Conservation (phyloP, 1,139 yeast genomes). For the Dujonia santamariae region DNA sequence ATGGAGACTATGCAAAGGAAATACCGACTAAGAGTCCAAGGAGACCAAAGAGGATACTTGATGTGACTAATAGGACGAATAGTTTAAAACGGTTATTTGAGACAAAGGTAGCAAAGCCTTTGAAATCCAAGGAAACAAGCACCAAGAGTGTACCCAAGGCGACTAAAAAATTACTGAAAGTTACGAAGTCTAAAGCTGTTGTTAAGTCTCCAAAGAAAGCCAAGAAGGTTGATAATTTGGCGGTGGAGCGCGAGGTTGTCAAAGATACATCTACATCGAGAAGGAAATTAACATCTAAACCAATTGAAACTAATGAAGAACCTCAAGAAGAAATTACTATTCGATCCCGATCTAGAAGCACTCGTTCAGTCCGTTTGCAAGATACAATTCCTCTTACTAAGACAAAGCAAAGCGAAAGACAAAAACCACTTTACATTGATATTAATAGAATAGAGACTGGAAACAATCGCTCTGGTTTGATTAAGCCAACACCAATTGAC, state of each 20-base stretch:
- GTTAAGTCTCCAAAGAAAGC: too few species aligned
- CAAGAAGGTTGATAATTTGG: too few species aligned
- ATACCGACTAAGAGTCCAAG: conserved; percentile 4
- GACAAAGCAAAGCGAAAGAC: conserved; percentile 16
- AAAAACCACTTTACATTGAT: conserved; percentile 28
- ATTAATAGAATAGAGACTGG: conserved; percentile 25
- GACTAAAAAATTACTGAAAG: too few species aligned
- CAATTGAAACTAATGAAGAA: too few species aligned
- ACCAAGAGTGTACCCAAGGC: background rate
- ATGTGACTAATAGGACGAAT: conserved; percentile 1
- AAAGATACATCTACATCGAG: too few species aligned
- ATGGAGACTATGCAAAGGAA: background rate
- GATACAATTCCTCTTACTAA: conserved; percentile 23
- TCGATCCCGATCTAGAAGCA: too few species aligned
- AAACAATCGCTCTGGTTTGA: background rate
- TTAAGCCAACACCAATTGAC: conserved; percentile 23
- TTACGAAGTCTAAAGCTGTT: too few species aligned
- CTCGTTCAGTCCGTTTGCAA: too few species aligned
- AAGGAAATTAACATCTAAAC: too few species aligned
- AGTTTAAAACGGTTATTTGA: conserved; percentile 1
- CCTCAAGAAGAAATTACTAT: too few species aligned
- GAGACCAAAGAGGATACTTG: conserved; percentile 2
- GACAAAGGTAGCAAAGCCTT: background rate
- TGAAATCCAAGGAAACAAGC: background rate
- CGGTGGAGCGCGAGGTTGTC: too few species aligned